Evolutionary conservation across 257 asterid species (phyloP), one percentile per base, ranked within the genome.

Genomic region (Nemophila menziesii): DNA sequence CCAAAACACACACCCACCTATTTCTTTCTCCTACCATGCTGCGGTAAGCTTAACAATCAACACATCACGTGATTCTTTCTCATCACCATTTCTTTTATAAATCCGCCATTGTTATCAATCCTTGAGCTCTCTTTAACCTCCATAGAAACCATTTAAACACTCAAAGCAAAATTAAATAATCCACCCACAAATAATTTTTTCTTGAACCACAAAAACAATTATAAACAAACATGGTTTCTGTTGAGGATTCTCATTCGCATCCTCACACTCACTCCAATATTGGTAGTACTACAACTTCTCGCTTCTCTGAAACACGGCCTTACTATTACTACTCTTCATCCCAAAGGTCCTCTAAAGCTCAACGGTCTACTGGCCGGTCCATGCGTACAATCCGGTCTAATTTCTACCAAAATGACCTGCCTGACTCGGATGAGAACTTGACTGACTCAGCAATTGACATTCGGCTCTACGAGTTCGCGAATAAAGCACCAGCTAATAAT

Each of bases 391-490:
- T 70, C 51, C 67, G 74, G 39, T 66, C 97, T 42, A 86, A 54
- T 50, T 34, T 82, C 43, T 86, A 54, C 77, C 66, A 24, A 55
- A 11, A 56, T 46, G 69, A 69, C 34, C 48, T 36, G 15, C 63
- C 71, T 44, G 63, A 47, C n/a, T 56, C 70, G 15, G 50, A 33
- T 1, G 83, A 82, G 50, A 69, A 73, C 48, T 74, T 80, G 26
- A 67, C 94, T 12, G 94, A 82, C 61, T 73, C 96, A 23, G 74
- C 66, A 11, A 63, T 81, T 34, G 94, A 81, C 70, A 62, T 81
- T 33, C 80, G 77, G 0, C 81, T 86, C 21, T 75, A 74, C 0
- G 92, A 86, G 33, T 81, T 86, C 61, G 79, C 90, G 23, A 60
- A 15, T 23, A 72, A 70, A 53, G 54, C 75, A 36, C 48, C 73